A percentile compares a stretch with the other conserved stretches of the same genome.
These are phyloP conservation scores for Pulveroboletus ravenelii DNA, from an alignment of 768 basidiomycete genomes.

Conservation along the genomic window DNA sequence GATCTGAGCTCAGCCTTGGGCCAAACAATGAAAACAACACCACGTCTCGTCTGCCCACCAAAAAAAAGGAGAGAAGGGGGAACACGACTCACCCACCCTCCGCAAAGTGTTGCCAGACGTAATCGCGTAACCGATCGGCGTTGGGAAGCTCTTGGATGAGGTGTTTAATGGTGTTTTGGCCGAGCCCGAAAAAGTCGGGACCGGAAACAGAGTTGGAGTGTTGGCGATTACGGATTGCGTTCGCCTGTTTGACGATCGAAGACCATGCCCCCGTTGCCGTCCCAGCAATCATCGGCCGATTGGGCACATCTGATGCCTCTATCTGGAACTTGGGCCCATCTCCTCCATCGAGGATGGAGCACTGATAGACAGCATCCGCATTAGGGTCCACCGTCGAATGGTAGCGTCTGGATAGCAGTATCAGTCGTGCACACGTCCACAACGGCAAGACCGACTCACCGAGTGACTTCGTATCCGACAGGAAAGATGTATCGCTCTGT, in stretches of 20 bases:
- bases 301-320: constrained; percentile 65
- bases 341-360: constrained; percentile 80
- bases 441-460: constrained; percentile 39
- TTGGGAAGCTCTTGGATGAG: constrained; percentile 81
- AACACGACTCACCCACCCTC: constrained; percentile 72
- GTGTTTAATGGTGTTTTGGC: constrained; percentile 85
- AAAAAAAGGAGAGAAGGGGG: constrained; percentile 9
- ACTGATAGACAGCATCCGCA: constrained; percentile 69
- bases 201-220: constrained; percentile 87
- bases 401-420: constrained; percentile 52
- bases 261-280: constrained; percentile 89
- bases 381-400: constrained; percentile 68
- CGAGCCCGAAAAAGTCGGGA: constrained; percentile 83
- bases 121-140: constrained; percentile 67
- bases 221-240: constrained; percentile 72
- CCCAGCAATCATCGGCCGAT: constrained; percentile 73
- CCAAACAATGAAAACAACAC: constrained; percentile 3
- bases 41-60: constrained; percentile 8
- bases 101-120: constrained; percentile 82
- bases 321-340: constrained; percentile 87
- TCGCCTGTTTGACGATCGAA: constrained; percentile 77
- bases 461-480: constrained; percentile 77
- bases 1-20: constrained; percentile 2
- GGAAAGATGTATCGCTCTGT: constrained; percentile 88
- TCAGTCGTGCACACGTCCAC: not conserved